Evolutionary conservation across 148 eudicot species (phyloP), one percentile per base, ranked within the genome.

Genomic region (Polygonum maritimum): DNA sequence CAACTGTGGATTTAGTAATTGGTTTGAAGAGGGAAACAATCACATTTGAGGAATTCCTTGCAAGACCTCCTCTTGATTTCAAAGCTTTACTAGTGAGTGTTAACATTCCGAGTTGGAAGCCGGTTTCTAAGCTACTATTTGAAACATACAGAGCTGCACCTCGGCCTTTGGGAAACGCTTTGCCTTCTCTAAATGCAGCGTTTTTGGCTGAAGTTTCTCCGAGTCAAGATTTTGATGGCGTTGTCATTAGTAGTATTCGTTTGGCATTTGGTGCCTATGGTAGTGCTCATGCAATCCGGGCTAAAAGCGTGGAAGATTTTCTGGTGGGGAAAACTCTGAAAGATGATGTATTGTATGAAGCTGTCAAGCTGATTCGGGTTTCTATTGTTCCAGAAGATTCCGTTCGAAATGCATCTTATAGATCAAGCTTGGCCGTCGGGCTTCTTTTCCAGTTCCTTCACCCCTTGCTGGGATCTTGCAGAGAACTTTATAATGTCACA

Each of bases 261-360:
- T 75, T 95, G 84, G 90, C 86, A 79, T 92, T 90, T 82, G 97
- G 99, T 71, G 94, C 96, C 69, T 89, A 78, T 79, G 96, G 99
- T 65, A 79, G 81, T 51, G 86, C 76, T 76, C 94, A 90, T 82
- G 91, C 97, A 51, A 87, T 82, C 47, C 82, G 97, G 60, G 97
- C 90, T 62, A 89, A 71, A 79, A 77, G 81, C 41, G 90, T 84
- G 73, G 99, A 95, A 83, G 81, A 87, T 48, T 85, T 79, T 83
- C 78, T 95, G 38, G 79, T 58, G 47, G 97, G 96, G 35, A 88
- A 79, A 82, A 65, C 60, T 48, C 45, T 92, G 18, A 77, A 79
- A 62, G 75, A 60, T 60, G 80, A 40, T 76, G 87, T 90, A 74
- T 38, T 91, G 12, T 80, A 62, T 69, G 90, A 91, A 89, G 85